Evolutionary conservation across 305 asterid genomes (phyloP).

Genomic region (Plantago rigida): DNA sequence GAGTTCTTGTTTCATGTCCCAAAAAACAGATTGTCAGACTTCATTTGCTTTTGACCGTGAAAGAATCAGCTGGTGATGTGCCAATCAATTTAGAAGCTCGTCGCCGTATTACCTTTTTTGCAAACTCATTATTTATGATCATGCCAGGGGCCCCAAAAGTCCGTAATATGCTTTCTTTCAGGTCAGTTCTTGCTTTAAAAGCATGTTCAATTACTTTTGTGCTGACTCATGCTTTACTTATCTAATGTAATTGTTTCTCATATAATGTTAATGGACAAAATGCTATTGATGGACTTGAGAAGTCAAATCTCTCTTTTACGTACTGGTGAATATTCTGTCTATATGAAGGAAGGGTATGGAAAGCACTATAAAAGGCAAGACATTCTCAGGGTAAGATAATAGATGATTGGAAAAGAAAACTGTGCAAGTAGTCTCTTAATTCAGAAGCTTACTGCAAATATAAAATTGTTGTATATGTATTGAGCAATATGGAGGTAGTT

Average conservation of each 20-base stretch:
- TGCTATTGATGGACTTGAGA: neutral
- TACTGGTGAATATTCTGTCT: neutral
- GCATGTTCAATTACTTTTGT: slow-evolving; percentile 16
- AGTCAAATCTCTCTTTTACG: neutral
- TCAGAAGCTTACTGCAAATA: neutral
- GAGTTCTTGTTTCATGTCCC: slow-evolving; percentile 18
- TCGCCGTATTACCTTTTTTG: slow-evolving; percentile 84
- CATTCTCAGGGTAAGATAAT: neutral
- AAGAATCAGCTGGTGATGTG: slow-evolving; percentile 92
- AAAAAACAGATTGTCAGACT: slow-evolving; percentile 75
- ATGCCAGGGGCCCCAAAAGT: slow-evolving; percentile 96
- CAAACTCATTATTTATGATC: slow-evolving; percentile 89
- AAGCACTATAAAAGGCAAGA: neutral
- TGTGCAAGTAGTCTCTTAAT: neutral
- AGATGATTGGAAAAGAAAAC: neutral
- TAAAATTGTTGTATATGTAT: too few relatives aligned
- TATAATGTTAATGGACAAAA: neutral
- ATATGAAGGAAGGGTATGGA: neutral
- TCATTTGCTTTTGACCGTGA: slow-evolving; percentile 80
- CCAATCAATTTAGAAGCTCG: slow-evolving; percentile 96
- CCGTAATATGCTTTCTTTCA: slow-evolving; percentile 91
- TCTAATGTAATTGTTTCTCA: neutral
- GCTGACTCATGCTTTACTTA: slow-evolving; percentile 23
- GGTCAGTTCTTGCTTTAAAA: slow-evolving; percentile 48
- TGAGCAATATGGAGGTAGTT: neutral